These are phyloP conservation scores for Pochonia chlamydosporia DNA, from an alignment of 2,329 filamentous ascomycete species.

Conservation along the genomic window DNA sequence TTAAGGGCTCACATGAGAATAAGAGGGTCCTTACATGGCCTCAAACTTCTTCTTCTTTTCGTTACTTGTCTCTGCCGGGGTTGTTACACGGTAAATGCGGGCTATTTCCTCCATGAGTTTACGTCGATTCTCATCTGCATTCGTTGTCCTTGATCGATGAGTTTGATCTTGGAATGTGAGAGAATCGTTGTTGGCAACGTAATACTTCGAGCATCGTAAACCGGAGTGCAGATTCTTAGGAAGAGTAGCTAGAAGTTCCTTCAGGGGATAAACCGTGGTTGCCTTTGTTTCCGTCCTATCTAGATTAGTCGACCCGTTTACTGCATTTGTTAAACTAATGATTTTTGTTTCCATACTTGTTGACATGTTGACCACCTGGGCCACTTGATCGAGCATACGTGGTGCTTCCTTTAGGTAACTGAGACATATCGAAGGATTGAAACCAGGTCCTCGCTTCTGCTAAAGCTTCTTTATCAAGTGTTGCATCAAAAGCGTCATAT, in stretches of 20 bases:
- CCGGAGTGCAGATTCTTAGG: constrained; percentile 41
- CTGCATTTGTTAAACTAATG: neutral
- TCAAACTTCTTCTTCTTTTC: constrained; percentile 44
- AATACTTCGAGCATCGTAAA: constrained; percentile 50
- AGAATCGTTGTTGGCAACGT: constrained; percentile 43
- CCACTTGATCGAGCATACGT: constrained; percentile 54
- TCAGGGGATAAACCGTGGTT: constrained; percentile 44
- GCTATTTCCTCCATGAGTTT: constrained; percentile 44
- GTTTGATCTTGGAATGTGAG: constrained; percentile 51
- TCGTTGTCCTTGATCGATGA: constrained; percentile 44
- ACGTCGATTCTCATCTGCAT: constrained; percentile 45
- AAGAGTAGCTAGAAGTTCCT: constrained; percentile 38
- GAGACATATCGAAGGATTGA: constrained; percentile 33
- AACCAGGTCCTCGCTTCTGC: constrained; percentile 48
- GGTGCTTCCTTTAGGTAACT: constrained; percentile 45
- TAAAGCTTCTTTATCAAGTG: constrained; percentile 44
- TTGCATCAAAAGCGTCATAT: constrained; percentile 43
- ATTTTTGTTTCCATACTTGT: constrained; percentile 46
- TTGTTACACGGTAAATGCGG: constrained; percentile 39
- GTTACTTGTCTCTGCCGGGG: constrained; percentile 40
- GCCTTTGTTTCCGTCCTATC: constrained; percentile 55
- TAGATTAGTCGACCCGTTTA: constrained; percentile 27
- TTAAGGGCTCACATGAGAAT: neutral
- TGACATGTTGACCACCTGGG: constrained; percentile 56
- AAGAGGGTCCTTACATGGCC: constrained; percentile 31